Percentiles rank a stretch among this genome's conserved stretches.
phyloP scores from a whole-genome alignment of 495 filamentous ascomycete species.

The Xylaria grammica region DNA sequence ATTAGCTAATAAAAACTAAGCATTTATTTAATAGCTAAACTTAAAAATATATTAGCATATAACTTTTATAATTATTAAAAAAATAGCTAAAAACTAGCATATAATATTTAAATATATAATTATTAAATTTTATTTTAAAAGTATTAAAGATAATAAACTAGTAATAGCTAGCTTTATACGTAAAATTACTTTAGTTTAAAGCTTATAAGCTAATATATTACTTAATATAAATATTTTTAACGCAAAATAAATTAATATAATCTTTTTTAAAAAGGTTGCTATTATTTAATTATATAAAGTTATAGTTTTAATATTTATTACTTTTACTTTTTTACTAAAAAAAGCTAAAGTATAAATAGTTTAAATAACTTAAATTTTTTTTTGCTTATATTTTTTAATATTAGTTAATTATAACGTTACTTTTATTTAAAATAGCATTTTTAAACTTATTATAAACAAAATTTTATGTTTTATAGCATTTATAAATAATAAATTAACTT shows the following conservation, averaged over 20 bases:
- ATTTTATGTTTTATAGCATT: too few species aligned
- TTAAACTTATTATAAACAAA: too few species aligned
- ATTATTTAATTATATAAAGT: slow-evolving; percentile 15
- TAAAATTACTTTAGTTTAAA: not conserved
- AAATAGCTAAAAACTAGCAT: not conserved
- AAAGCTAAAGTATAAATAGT: not conserved
- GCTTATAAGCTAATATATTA: slow-evolving; percentile 4
- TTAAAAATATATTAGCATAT: not conserved
- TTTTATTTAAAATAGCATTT: too few species aligned
- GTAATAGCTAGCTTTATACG: not conserved
- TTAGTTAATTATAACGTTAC: too few species aligned
- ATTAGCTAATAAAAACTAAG: not conserved
- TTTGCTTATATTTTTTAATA: too few species aligned
- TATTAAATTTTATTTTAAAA: slow-evolving; percentile 1
- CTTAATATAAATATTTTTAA: slow-evolving; percentile 18
- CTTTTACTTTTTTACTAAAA: not conserved
- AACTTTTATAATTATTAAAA: slow-evolving; percentile 8
- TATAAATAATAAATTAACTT: too few species aligned
- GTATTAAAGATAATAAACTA: not conserved
- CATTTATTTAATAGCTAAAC: not conserved
- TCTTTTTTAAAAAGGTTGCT: slow-evolving; percentile 5
- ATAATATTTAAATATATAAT: slow-evolving; percentile 10
- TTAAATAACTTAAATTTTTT: slow-evolving; percentile 1
- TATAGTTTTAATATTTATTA: not conserved
- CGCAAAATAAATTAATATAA: slow-evolving; percentile 1